Evolutionary conservation across 768 basidiomycete genomes (phyloP), one percentile per base, ranked within the genome.

Genomic region (Gyrodon lividus): DNA sequence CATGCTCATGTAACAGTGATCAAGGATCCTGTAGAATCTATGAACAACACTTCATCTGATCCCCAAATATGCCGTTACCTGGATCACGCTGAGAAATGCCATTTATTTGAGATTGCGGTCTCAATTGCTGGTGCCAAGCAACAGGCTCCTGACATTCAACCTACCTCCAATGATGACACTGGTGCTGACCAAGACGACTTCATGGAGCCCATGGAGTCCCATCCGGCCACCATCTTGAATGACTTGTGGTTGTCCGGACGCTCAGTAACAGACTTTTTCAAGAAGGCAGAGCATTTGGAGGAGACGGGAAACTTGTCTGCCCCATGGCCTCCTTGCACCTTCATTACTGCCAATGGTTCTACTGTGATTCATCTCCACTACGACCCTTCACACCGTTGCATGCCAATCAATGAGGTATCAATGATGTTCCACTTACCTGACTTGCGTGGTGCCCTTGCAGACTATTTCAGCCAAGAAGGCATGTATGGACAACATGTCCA

Each of bases 31-130:
- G 55, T 65, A 38, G 49, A 59, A 16, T 26, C 62, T 19, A 61
- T 55, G 2, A 74, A 73, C 50, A 66, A 70, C 33, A 65, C 63
- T 7, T 49, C 66, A 14, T 69, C 69, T 43, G 62, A 72, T 45
- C 37, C 63, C 0, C 72, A 74, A 52, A 73, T 74, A 39, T 68
- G 65, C 34, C 56, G 64, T 3, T 52, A 60, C 43, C 53, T 76
- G 10, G 69, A 72, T 40, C 62, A 61, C 1, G 17, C 34, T 2
- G 70, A 73, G 5, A 72, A 70, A 56, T 48, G 64, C 26, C 48
- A 52, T 4, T 23, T 43, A 1, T 74, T 74, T 52, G 59, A 66
- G 26, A n/a, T 48, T 13, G 31, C 31, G 3, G 34, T 31, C 33
- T 10, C 24, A 26, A 26, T 26, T 26, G 24, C 24, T 26, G 24